Conservation (phyloP, 768 basidiomycete genomes). For the Suillus ampliporus region DNA sequence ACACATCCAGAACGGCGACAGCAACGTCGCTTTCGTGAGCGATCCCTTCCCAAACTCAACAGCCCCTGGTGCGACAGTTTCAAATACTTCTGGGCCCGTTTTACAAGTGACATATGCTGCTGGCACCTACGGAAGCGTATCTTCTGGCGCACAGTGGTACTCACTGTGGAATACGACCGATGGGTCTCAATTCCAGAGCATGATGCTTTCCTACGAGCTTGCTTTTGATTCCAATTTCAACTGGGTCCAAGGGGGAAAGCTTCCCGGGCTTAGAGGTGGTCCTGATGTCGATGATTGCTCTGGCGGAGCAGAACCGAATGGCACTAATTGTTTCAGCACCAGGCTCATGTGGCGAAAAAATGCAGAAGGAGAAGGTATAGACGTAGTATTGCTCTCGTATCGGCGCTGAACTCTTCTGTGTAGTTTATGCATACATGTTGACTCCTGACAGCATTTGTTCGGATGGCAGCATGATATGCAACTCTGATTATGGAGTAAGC, state of each 20-base stretch:
- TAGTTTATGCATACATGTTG: constrained; percentile 86
- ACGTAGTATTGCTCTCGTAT: not conserved
- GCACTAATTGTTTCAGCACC: constrained; percentile 73
- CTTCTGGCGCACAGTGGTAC: constrained; percentile 72
- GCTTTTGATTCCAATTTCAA: constrained; percentile 70
- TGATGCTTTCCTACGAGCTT: constrained; percentile 77
- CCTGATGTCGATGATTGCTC: constrained; percentile 65
- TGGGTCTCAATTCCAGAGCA: constrained; percentile 61
- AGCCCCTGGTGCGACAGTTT: constrained; percentile 37
- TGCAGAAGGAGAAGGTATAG: constrained; percentile 73
- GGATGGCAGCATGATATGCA: constrained; percentile 62
- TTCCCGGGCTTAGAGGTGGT: constrained; percentile 79
- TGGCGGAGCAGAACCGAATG: constrained; percentile 68
- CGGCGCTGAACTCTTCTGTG: constrained; percentile 9
- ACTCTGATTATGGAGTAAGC: constrained; percentile 79
- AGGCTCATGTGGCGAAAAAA: constrained; percentile 77
- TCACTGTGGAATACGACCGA: constrained; percentile 70
- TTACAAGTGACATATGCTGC: constrained; percentile 69
- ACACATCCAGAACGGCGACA: constrained; percentile 60
- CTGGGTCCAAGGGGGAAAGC: constrained; percentile 78
- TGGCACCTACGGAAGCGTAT: constrained; percentile 61
- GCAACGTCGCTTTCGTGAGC: constrained; percentile 63
- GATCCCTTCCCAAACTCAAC: constrained; percentile 68
- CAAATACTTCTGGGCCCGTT: constrained; percentile 41
- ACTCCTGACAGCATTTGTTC: constrained; percentile 64